Base-by-base conservation (phyloP, 768 basidiomycete species). In the Krasilnikovozyma curviuscula region DNA sequence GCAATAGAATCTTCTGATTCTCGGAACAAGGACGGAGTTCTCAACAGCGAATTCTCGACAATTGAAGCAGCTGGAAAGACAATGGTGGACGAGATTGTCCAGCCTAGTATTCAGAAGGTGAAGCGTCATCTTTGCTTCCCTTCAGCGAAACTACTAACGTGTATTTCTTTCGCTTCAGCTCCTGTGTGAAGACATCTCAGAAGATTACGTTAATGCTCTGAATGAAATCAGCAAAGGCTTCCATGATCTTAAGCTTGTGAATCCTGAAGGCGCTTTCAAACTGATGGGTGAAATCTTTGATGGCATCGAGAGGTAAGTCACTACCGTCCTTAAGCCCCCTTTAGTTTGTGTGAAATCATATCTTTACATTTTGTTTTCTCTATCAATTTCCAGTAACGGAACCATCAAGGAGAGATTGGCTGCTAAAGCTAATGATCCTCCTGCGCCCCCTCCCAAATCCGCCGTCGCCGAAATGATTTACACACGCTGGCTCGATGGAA, bases 171-270 rank as follows among this genome's bases (percentile, higher is more conserved):
- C 27, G 38, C 27, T 44, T 19, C 46, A 57, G 55, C 54, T 53
- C 28, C 54, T 58, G 27, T 50, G 38, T 18, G 56, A 55, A 28
- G 83, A 84, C 58, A 84, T 84, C 77, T 82, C 81, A 54, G 83
- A 84, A 31, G 71, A 75, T 40, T 82, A 88, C 56, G 79, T 86
- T 1, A 85, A 91, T 61, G 79, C 85, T 12, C 65, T 95, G 33
- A 81, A 79, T 65, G 83, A 84, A 77, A 72, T 98, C 21, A 75
- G 81, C 37, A 72, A 84, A 53, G 93, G 91, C 1, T 95, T 97
- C 63, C 66, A 75, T 31, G 86, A 91, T 58, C 70, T 98, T 18
- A 77, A 78, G 49, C 77, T 79, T 16, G 73, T 75, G 19, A 88
- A 89, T 58, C 75, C 91, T 0, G 77, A 79, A 49, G 70, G 93